Evolutionary conservation across 176 grass and related monocot species (phyloP).

Genomic region (Luzula sylvatica): DNA sequence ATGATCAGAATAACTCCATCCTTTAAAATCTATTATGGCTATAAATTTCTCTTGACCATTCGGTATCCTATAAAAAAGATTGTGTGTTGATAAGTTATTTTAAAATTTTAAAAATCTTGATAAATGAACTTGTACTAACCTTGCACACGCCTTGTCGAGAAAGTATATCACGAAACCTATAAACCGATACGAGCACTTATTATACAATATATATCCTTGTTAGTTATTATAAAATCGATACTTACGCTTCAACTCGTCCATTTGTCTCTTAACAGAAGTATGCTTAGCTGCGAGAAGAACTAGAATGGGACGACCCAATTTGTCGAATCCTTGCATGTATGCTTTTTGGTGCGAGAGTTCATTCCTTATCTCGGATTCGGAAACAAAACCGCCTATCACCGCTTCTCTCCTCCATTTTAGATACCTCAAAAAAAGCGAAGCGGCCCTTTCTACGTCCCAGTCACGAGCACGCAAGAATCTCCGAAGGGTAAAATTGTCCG

Average conservation of each 20-base stretch:
- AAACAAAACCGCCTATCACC: constrained; percentile 21
- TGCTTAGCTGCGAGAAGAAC: constrained; percentile 20
- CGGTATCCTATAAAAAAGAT: constrained; percentile 24
- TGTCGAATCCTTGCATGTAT: constrained; percentile 29
- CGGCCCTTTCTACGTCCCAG: constrained; percentile 20
- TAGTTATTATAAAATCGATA: not conserved
- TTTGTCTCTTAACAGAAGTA: constrained; percentile 8
- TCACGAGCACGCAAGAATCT: constrained; percentile 33
- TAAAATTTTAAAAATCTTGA: not conserved
- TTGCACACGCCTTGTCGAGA: constrained; percentile 26
- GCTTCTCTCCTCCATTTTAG: constrained; percentile 17
- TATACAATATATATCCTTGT: not conserved
- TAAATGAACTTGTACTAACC: constrained; percentile 6
- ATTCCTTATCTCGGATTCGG: constrained; percentile 26
- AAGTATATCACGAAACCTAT: constrained; percentile 28
- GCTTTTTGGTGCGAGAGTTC: constrained; percentile 24
- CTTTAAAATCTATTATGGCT: constrained; percentile 26
- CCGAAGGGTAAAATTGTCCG: constrained; percentile 12
- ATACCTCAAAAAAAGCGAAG: constrained; percentile 14
- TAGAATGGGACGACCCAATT: constrained; percentile 12
- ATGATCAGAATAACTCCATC: constrained; percentile 15
- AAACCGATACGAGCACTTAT: constrained; percentile 3
- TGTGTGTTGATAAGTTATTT: not conserved
- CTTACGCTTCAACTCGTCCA: constrained; percentile 29
- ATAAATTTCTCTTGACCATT: constrained; percentile 29